Conservation (phyloP, 2,329 filamentous ascomycete genomes). For the Diplodia intermedia region DNA sequence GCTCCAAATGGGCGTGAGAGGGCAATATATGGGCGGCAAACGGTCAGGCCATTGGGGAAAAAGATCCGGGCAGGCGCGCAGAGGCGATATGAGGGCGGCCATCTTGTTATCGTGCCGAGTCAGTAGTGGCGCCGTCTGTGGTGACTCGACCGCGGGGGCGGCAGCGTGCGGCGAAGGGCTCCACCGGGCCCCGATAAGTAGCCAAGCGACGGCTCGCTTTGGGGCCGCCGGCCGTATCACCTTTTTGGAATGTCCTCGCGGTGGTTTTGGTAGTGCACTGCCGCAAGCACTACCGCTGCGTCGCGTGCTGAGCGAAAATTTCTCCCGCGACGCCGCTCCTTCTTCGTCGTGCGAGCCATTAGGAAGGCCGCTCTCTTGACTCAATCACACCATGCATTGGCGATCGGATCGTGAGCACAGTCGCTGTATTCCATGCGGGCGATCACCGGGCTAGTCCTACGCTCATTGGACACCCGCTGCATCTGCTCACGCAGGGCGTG, state of each 20-base stretch:
- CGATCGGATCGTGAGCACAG: constrained; percentile 27
- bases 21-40: constrained; percentile 9
- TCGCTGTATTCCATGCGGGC: constrained; percentile 12
- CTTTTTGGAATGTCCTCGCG: constrained; percentile 22
- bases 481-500: background rate
- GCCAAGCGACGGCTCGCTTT: background rate
- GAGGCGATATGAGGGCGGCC: constrained; percentile 26
- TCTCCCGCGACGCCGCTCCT: constrained; percentile 4
- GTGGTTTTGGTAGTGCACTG: background rate
- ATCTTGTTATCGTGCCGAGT: constrained; percentile 30
- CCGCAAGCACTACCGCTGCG: background rate
- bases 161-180: constrained; percentile 17
- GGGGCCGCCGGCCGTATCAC: constrained; percentile 13
- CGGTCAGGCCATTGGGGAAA: constrained; percentile 21
- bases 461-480: background rate
- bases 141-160: constrained; percentile 27
- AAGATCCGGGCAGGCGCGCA: constrained; percentile 2
- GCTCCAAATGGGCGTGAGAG: background rate
- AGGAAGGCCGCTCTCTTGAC: background rate
- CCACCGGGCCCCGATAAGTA: constrained; percentile 1
- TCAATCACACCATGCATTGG: constrained; percentile 23
- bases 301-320: background rate
- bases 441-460: constrained; percentile 22
- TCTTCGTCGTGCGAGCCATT: background rate
- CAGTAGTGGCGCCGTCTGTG: constrained; percentile 9